Percentiles rank a stretch among this genome's conserved stretches.
phyloP scores from a whole-genome alignment of 1,284 basidiomycete genomes.

The Coriolopsis trogii region DNA sequence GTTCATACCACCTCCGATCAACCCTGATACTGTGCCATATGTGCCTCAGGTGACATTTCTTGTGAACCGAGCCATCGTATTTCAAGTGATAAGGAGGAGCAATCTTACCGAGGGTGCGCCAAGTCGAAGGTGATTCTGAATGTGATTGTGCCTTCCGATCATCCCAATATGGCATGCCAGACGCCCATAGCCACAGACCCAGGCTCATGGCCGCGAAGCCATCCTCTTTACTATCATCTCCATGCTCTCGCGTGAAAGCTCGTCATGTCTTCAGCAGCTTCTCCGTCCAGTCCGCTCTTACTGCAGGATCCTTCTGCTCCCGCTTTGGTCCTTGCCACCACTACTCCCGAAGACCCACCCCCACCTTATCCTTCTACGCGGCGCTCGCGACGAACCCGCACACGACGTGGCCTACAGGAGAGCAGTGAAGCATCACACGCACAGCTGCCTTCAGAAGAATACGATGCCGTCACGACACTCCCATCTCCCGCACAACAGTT shows the following conservation, averaged over 20 bases:
- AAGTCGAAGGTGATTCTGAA: too few species aligned
- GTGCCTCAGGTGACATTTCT: background rate
- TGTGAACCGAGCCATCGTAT: too few species aligned
- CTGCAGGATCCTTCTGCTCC: constrained; percentile 16
- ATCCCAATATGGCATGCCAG: constrained; percentile 7
- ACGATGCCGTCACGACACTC: constrained; percentile 20
- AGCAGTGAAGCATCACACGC: constrained; percentile 30
- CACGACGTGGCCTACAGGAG: constrained; percentile 27
- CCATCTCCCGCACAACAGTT: constrained; percentile 5
- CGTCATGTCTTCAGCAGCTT: constrained; percentile 19
- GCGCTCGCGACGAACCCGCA: constrained; percentile 39
- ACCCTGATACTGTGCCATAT: background rate
- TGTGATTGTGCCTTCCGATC: too few species aligned
- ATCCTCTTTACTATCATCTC: background rate
- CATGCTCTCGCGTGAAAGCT: too few species aligned
- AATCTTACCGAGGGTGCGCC: too few species aligned
- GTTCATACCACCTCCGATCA: too few species aligned
- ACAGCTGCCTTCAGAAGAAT: constrained; percentile 37
- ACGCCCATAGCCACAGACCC: constrained; percentile 12
- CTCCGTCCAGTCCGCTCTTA: constrained; percentile 9
- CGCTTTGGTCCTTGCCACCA: constrained; percentile 25
- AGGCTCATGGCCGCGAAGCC: constrained; percentile 3
- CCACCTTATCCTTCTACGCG: constrained; percentile 68
- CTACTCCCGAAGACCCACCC: constrained; percentile 51
- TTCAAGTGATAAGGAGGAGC: too few species aligned